Evolutionary conservation across 768 basidiomycete genomes (phyloP), one percentile per base, ranked within the genome.

Genomic region (Leucosporidium creatinivorum): DNA sequence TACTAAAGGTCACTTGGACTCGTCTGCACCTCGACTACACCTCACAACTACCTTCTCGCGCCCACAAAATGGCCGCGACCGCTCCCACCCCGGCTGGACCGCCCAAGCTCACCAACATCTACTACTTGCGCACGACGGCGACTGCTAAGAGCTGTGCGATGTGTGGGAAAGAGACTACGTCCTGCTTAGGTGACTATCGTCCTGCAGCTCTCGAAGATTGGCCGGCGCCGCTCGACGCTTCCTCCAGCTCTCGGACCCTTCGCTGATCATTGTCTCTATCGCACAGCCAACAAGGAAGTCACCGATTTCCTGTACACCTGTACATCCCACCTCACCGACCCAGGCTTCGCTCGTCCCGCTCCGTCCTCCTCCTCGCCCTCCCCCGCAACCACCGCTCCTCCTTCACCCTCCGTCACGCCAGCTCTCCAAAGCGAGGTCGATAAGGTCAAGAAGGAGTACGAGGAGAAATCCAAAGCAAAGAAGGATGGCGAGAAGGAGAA

Each of bases 271-370:
- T 28, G 4, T 25, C 28, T n/a, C 39, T 6, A 5, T 15, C 13
- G 19, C 25, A 28, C 30, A 61, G 89, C 91, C 26, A 94, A 91
- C 4, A 79, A 87, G 69, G 85, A 89, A 75, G 86, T 88, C 13
- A 80, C 84, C 17, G 93, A 96, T 78, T 96, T 93, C 76, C 64
- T 97, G 39, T 96, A 94, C 77, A 83, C 85, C 0, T 97, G 93
- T 75, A 82, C 85, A 1, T 78, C 79, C n/a, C 93, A 97, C 79
- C 84, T 96, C 63, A 80, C 81, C 9, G 93, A 97, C 77, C 79
- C 80, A 31, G 89, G 85, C 26, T 75, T 76, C 75, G 81, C 75
- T 62, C 76, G 84, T 77, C 77, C 77, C 65, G 48, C 73, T 72
- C 21, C 75, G 78, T 55, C 75, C 70, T 25, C 76, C 78, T 1